Conservation (phyloP, 2,329 filamentous ascomycete species). For the Cercospora sesami region DNA sequence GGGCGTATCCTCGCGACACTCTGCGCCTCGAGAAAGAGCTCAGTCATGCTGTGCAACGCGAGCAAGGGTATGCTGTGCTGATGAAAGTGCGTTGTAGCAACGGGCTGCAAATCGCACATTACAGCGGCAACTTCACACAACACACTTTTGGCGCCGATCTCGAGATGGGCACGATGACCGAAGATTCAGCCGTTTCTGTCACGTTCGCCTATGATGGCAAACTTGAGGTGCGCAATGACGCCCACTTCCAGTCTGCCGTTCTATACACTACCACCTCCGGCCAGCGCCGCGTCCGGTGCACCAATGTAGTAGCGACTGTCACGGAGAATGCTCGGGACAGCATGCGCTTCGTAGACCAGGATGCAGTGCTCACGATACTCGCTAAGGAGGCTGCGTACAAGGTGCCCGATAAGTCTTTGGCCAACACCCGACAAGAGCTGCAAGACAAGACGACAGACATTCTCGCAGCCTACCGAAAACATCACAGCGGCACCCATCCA, state of each 20-base stretch:
- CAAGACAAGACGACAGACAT: slow-evolving; percentile 93
- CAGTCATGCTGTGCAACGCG: slow-evolving; percentile 78
- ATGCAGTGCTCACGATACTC: slow-evolving; percentile 83
- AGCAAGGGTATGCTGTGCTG: slow-evolving; percentile 91
- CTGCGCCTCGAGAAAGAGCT: slow-evolving; percentile 83
- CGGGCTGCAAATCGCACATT: slow-evolving; percentile 87
- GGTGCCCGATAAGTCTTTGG: slow-evolving; percentile 69
- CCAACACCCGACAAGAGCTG: slow-evolving; percentile 79
- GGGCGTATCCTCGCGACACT: slow-evolving; percentile 81
- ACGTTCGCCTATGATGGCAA: slow-evolving; percentile 96
- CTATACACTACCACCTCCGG: slow-evolving; percentile 91
- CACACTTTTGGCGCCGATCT: slow-evolving; percentile 93
- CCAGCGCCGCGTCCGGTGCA: slow-evolving; percentile 86
- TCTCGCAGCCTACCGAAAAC: slow-evolving; percentile 86
- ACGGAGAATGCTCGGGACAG: slow-evolving; percentile 78
- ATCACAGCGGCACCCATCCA: slow-evolving; percentile 82
- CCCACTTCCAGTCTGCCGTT: slow-evolving; percentile 93
- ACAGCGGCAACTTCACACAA: slow-evolving; percentile 95
- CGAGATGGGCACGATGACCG: slow-evolving; percentile 87
- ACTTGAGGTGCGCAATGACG: slow-evolving; percentile 92
- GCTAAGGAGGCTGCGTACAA: slow-evolving; percentile 93
- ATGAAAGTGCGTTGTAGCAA: slow-evolving; percentile 99
- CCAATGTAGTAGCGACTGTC: slow-evolving; percentile 89
- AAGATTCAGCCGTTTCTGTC: slow-evolving; percentile 89
- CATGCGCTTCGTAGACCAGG: slow-evolving; percentile 94